Percentiles rank a stretch among this genome's conserved stretches.
Evolutionary conservation across 129 eudicot genomes (phyloP).

Genomic region (Pittosporum tobira): DNA sequence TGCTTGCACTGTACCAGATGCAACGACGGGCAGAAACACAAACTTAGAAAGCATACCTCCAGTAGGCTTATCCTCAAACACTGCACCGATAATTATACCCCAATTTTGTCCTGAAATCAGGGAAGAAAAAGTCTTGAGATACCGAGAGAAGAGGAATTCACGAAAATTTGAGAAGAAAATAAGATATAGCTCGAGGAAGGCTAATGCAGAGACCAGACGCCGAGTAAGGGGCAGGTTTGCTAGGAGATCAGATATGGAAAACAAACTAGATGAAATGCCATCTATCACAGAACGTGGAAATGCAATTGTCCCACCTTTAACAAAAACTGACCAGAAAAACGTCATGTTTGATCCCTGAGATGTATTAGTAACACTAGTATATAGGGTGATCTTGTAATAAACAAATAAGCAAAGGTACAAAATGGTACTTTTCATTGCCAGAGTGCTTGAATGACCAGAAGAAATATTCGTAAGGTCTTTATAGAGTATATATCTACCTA

Average conservation of each 20-base stretch:
- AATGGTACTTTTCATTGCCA: neutral
- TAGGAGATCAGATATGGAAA: neutral
- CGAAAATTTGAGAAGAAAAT: constrained; percentile 4
- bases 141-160: constrained; percentile 4
- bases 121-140: constrained; percentile 3
- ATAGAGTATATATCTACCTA: too few relatives aligned
- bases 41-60: neutral
- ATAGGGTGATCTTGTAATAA: neutral
- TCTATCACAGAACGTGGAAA: neutral
- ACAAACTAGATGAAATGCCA: neutral
- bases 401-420: neutral
- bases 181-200: constrained; percentile 7
- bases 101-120: constrained; percentile 4
- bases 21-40: neutral
- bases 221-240: constrained; percentile 7
- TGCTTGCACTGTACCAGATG: neutral
- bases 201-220: constrained; percentile 10
- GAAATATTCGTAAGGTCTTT: too few relatives aligned
- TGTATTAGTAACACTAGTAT: too few relatives aligned
- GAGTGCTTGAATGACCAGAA: neutral
- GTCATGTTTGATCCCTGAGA: neutral
- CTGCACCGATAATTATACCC: constrained; percentile 1
- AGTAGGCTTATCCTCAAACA: neutral
- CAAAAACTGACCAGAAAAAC: neutral
- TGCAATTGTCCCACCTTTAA: neutral